Evolutionary conservation across 306 rosid species (phyloP), one percentile per base, ranked within the genome.

Genomic region (Cicer bijugum): DNA sequence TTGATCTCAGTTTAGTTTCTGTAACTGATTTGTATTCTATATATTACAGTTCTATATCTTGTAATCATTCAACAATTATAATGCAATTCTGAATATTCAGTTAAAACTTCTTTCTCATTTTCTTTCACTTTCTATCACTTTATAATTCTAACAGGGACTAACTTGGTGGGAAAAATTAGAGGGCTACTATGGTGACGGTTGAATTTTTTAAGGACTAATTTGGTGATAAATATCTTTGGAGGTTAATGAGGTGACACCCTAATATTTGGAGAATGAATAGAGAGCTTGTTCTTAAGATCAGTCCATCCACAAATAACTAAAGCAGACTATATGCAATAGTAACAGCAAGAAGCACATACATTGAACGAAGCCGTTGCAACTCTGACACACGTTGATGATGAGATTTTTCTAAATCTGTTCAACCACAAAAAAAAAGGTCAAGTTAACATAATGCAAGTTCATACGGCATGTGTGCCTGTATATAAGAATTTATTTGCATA

Each of bases 331-430:
- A 60, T 43, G 15, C 66, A 65, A 53, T 40, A 8, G n/a, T 47
- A 67, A 9, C 63, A 61, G 58, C 77, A 77, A 82, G 71, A 77
- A 60, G 70, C 42, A 76, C 88, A 62, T 87, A 94, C 99, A 94
- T 84, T 28, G 97, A 91, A 69, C 93, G 93, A 53, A 94, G 96
- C 72, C 92, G 88, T 75, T 90, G 97, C 89, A 94, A 82, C 78
- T 91, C 97, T 40, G 91, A 87, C 28, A 94, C 96, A 57, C 97
- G 99, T 76, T 91, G 99, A 86, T 91, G 96, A 63, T 94, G 99
- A 28, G 99, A 91, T 72, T 88, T 94, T 86, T 94, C 97, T 74
- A 88, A 77, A 88, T 94, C 99, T 87, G 96, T 82, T 75, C 75
- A 84, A 83, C 70, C 69, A 78, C 44, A 48, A 6, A 7, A 75